phyloP scores from a whole-genome alignment of 2,329 filamentous ascomycete species.

The Talaromyces piceae region DNA sequence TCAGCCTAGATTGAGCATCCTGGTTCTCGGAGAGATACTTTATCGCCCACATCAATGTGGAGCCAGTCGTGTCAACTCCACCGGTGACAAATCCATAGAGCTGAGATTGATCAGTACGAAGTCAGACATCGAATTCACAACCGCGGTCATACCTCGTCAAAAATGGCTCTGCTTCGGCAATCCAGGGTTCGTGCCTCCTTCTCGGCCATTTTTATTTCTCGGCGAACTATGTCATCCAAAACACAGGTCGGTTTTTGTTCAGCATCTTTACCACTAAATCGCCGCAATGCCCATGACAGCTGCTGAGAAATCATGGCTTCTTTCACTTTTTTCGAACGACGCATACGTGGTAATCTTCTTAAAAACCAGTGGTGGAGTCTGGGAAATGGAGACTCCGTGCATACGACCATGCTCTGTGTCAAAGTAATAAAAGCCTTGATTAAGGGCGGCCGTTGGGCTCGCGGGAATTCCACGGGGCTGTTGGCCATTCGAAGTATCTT shows the following conservation, averaged over 20 bases:
- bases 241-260: not conserved
- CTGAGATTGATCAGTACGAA: conserved; percentile 17
- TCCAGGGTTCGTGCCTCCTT: conserved; percentile 1
- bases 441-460: not conserved
- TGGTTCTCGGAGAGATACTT: conserved; percentile 33
- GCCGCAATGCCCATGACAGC: not conserved
- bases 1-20: conserved; percentile 28
- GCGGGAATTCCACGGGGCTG: not conserved
- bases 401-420: conserved; percentile 3
- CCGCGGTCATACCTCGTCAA: conserved; percentile 15
- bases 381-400: not conserved
- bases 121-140: not conserved
- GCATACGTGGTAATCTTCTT: not conserved
- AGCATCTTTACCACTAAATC: not conserved
- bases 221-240: conserved; percentile 30
- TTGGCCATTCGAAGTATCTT: not conserved
- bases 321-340: not conserved
- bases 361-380: not conserved
- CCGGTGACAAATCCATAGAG: conserved; percentile 30
- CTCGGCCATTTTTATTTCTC: conserved; percentile 11
- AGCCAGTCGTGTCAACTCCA: conserved; percentile 42
- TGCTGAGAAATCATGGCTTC: not conserved
- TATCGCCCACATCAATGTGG: conserved; percentile 34
- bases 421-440: not conserved
- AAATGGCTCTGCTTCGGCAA: not conserved